Evolutionary conservation across 352 stramenopile species (phyloP).

Genomic region (Pythium aphanidermatum): DNA sequence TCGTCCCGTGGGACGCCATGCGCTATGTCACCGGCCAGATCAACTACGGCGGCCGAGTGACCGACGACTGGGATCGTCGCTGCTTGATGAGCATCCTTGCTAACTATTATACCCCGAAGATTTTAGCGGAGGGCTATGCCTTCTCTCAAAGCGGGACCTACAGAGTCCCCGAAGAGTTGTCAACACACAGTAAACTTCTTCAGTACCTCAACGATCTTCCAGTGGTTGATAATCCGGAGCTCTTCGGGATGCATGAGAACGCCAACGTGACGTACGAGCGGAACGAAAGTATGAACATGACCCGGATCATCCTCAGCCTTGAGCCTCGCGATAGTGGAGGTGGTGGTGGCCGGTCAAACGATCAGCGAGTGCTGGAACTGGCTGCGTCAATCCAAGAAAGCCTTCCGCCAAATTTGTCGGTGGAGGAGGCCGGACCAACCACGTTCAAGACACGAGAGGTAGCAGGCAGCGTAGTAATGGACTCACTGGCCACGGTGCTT

Average conservation of each 20-base stretch:
- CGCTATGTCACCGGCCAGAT: constrained; percentile 94
- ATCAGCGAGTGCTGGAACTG: constrained; percentile 82
- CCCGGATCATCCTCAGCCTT: constrained; percentile 84
- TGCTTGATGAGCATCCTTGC: constrained; percentile 91
- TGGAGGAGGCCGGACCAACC: constrained; percentile 84
- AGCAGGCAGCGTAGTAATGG: constrained; percentile 82
- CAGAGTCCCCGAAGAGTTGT: constrained; percentile 57
- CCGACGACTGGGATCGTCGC: constrained; percentile 92
- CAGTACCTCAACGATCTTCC: constrained; percentile 84
- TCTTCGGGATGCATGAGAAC: constrained; percentile 97
- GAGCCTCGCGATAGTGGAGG: constrained; percentile 77
- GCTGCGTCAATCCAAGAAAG: constrained; percentile 59
- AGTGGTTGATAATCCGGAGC: constrained; percentile 85
- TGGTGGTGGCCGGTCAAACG: constrained; percentile 66
- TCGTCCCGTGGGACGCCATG: constrained; percentile 91
- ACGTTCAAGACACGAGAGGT: constrained; percentile 89
- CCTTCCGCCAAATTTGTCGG: constrained; percentile 52
- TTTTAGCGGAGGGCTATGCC: constrained; percentile 72
- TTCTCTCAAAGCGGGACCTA: constrained; percentile 90
- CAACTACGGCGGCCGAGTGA: constrained; percentile 95
- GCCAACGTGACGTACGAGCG: constrained; percentile 93
- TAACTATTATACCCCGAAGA: constrained; percentile 86
- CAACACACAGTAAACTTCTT: constrained; percentile 42
- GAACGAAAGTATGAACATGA: constrained; percentile 87
- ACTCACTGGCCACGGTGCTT: constrained; percentile 91